phyloP scores from a whole-genome alignment of 164 flowering plant species.

The Aristolochia contorta region DNA sequence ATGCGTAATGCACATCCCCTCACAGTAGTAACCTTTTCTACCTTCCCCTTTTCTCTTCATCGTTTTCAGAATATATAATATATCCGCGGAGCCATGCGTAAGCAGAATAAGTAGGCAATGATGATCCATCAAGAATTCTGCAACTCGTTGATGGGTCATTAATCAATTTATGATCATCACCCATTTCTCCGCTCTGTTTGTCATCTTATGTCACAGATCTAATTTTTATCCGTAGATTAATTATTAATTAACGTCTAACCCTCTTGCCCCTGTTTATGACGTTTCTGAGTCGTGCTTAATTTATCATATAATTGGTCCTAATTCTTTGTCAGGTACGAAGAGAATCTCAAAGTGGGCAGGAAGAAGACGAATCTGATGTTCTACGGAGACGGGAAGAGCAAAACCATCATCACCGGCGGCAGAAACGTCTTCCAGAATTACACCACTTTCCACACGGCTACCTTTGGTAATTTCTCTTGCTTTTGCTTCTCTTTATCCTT shows the following conservation, averaged over 20 bases:
- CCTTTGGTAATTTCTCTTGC: constrained; percentile 47
- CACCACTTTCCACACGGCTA: constrained; percentile 89
- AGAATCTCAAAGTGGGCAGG: constrained; percentile 74
- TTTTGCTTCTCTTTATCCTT: too few species aligned
- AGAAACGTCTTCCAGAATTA: constrained; percentile 40
- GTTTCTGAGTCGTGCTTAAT: not conserved
- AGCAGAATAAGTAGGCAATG: too few species aligned
- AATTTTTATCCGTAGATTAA: not conserved
- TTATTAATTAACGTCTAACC: not conserved
- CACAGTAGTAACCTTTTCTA: not conserved
- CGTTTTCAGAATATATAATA: not conserved
- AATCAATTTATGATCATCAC: not conserved
- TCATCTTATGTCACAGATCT: not conserved
- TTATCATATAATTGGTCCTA: too few species aligned
- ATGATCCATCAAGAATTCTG: too few species aligned
- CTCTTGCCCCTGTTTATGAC: not conserved
- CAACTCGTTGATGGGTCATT: not conserved
- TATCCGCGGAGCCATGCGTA: not conserved
- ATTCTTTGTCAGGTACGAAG: constrained; percentile 53
- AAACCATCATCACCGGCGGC: constrained; percentile 65
- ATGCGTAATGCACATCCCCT: not conserved
- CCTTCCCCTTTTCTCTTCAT: too few species aligned
- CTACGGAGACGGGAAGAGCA: constrained; percentile 84
- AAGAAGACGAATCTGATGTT: constrained; percentile 83
- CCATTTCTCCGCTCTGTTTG: not conserved